A percentile compares a stretch with the other conserved stretches of the same genome.
Conservation (phyloP, 2,329 filamentous ascomycete species). For the Thermothelomyces thermophilus region DNA sequence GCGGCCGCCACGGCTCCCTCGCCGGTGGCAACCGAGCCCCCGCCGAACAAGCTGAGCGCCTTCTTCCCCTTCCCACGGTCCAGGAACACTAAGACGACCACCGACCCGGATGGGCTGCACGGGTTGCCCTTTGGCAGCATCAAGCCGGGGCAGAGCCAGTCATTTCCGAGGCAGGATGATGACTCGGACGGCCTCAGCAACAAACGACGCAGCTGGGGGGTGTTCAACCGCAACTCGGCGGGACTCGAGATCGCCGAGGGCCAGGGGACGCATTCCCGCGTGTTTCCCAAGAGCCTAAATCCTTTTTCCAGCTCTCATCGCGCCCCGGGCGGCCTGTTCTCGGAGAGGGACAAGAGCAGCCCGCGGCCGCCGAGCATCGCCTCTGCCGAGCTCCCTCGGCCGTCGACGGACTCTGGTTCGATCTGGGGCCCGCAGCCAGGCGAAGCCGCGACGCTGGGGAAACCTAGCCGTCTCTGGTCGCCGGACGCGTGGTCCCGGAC, state of each 20-base stretch:
- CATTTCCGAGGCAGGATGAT: conserved; percentile 59
- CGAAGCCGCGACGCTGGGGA: conserved; percentile 37
- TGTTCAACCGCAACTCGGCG: conserved; percentile 49
- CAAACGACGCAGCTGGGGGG: conserved; percentile 52
- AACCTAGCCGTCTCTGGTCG: conserved; percentile 60
- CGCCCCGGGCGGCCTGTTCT: conserved; percentile 41
- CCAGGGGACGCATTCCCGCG: conserved; percentile 29
- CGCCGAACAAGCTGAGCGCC: conserved; percentile 38
- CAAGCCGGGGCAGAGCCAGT: conserved; percentile 68
- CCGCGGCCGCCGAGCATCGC: conserved; percentile 64
- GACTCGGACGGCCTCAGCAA: conserved; percentile 46
- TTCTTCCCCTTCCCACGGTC: conserved; percentile 58
- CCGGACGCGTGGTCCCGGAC: conserved; percentile 55
- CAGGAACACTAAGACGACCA: conserved; percentile 53
- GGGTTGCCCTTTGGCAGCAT: conserved; percentile 62
- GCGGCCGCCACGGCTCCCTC: conserved; percentile 35
- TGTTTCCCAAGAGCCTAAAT: conserved; percentile 40
- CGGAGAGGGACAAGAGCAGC: conserved; percentile 50
- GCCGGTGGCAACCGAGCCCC: conserved; percentile 30
- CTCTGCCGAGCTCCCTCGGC: conserved; percentile 65
- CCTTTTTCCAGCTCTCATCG: conserved; percentile 42
- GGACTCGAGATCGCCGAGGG: conserved; percentile 39
- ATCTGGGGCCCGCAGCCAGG: conserved; percentile 57
- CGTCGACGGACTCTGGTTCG: conserved; percentile 70
- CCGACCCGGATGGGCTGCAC: conserved; percentile 55